A percentile compares a stretch with the other conserved stretches of the same genome.
Conservation (phyloP, 352 stramenopile genomes). For the Globisporangium spinosum region DNA sequence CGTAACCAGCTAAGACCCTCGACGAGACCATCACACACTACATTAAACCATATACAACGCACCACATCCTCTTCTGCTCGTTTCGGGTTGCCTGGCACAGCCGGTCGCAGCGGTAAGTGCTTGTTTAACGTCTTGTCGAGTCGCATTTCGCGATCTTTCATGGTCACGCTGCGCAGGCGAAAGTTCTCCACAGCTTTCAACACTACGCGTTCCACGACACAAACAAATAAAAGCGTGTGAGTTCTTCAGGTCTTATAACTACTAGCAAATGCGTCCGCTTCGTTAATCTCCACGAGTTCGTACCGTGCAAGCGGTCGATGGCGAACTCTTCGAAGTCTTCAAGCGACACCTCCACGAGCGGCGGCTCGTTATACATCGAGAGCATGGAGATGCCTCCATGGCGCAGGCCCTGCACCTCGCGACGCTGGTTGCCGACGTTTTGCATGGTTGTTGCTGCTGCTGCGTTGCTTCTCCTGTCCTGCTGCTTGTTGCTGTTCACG, state of each 20-base stretch:
- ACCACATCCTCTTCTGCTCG: slow-evolving; percentile 61
- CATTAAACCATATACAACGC: not conserved
- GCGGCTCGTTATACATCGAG: slow-evolving; percentile 93
- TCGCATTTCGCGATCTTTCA: slow-evolving; percentile 66
- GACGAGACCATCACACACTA: not conserved
- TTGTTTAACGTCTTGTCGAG: slow-evolving; percentile 87
- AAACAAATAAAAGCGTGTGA: not conserved
- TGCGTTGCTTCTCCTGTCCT: not conserved
- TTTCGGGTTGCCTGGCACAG: slow-evolving; percentile 33
- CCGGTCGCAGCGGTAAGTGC: slow-evolving; percentile 63
- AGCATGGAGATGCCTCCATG: slow-evolving; percentile 60
- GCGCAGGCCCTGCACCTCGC: slow-evolving; percentile 43
- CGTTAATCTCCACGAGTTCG: not conserved
- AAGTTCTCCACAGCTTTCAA: slow-evolving; percentile 88
- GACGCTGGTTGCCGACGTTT: slow-evolving; percentile 77
- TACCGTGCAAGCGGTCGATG: slow-evolving; percentile 92
- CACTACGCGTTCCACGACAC: slow-evolving; percentile 19
- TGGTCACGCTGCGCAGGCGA: slow-evolving; percentile 64
- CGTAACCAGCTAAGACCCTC: not conserved
- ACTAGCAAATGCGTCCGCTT: not conserved
- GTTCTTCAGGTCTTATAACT: not conserved
- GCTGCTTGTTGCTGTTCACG: not conserved
- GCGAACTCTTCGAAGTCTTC: slow-evolving; percentile 98
- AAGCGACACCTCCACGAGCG: slow-evolving; percentile 93
- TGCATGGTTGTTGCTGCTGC: slow-evolving; percentile 40